Base-by-base conservation (phyloP, 1,284 basidiomycete species). In the Tilletia horrida region DNA sequence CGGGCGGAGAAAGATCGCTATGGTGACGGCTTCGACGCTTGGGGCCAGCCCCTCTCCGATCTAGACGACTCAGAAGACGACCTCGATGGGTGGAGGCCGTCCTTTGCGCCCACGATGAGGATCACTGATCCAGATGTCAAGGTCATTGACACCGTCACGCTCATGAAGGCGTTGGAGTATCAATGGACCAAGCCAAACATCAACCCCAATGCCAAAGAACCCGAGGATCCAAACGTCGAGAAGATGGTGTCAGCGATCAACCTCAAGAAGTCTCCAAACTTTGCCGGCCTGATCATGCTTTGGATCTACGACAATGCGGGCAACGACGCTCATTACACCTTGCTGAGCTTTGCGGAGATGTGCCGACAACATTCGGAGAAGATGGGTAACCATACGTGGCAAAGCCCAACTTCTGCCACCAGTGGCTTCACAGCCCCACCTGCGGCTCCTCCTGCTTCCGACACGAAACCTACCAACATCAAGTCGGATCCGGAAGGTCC, bases 291-390 rank as follows among this genome's bases (percentile, higher is more conserved):
- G 13, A 14, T 31, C 55, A 18, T 3, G n/a, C 23, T 8, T 3
- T 16, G 18, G 14, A 59, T 59, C 16, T 35, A 18, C 55, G 55
- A 59, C 55, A 59, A 59, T 40, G 55, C 55, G 8, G 55, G 55
- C 8, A 59, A 59, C 31, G 55, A 59, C 27, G 55, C 55, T 16
- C 55, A 59, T 21, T 59, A 59, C 31, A 59, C 55, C 29, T 11
- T 59, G 7, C 55, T 59, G 4, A n/a, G 29, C 21, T 29, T 59
- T 21, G 55, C 55, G 16, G 29, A 59, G 35, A 59, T 59, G 55
- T 31, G 25, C 16, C 9, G 55, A 8, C 27, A 35, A 16, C 31
- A 29, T 16, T 23, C 27, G 13, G 21, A 52, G 50, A 23, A 52
- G 23, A n/a, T 23, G 23, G n/a, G 23, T 7, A 25, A 40, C 11